Base-by-base conservation (phyloP, 345 rosid genomes). In the Gossypium bickii region DNA sequence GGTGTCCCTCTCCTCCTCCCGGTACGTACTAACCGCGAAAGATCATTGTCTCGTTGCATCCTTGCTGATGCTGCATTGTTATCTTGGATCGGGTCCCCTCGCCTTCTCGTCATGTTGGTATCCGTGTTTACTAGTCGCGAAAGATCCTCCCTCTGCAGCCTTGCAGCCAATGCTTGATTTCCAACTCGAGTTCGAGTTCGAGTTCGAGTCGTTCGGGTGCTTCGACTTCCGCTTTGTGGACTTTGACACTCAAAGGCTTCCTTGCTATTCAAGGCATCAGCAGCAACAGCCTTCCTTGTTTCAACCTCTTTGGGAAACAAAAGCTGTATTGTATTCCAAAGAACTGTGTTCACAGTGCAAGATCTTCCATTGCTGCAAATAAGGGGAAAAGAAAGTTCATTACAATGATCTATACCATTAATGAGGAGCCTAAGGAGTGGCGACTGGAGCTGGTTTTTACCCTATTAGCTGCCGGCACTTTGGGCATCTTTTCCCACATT, bases 311-410 rank as follows among this genome's bases (percentile, higher is more conserved):
- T 79, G 0, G 99, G 97, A 64, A 95, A 93, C 72, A 95, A 79
- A 77, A 95, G 99, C 83, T 93, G 98, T 62, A 95, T 95, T 38
- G 98, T 95, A 85, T 95, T 95, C 99, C 96, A 95, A 73, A 93
- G 92, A 81, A 95, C 97, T 0, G 99, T 91, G 84, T 93, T 91
- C 29, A 95, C 87, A 0, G 93, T 90, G 82, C 94, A 93, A 76
- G 92, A 87, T 75, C 96, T 90, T 70, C 91, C 98, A 83, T 88
- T 90, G 78, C 97, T 91, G 84, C 77, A 86, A 49, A 71, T 20
- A 2, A 24, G 24, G 43, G 24, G 16, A 11, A 48, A 53, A 9
- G 38, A 3, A 29, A 38, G 17, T 7, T 3, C 43, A 1, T 16
- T 17, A 66, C 9, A 43, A 44, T 6, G 24, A 44, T 38, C 56